These are phyloP conservation scores for Mimosa pudica DNA, from an alignment of 306 rosid species.

Conservation along the genomic window DNA sequence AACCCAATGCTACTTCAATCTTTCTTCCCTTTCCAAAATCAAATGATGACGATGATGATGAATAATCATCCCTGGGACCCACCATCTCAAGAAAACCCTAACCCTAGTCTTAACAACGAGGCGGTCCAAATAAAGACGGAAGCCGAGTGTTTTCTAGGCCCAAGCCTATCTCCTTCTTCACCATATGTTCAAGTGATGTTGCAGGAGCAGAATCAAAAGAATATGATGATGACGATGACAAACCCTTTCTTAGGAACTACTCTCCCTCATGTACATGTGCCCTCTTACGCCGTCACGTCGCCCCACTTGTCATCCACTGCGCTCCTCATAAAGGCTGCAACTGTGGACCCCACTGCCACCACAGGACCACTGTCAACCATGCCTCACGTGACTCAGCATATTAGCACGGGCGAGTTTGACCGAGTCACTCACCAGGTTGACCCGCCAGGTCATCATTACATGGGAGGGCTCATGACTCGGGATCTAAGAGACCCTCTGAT, in stretches of 20 bases:
- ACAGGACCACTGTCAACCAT: constrained; percentile 33
- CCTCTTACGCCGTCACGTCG: constrained; percentile 49
- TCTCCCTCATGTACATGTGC: constrained; percentile 36
- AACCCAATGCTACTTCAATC: constrained; percentile 43
- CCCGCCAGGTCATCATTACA: constrained; percentile 42
- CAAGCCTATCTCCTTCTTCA: constrained; percentile 24
- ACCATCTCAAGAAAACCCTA: constrained; percentile 67
- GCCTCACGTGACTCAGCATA: constrained; percentile 49
- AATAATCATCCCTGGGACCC: constrained; percentile 56
- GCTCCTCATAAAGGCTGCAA: constrained; percentile 88
- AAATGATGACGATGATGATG: constrained; percentile 28
- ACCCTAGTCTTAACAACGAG: constrained; percentile 49
- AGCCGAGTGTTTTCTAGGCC: constrained; percentile 38
- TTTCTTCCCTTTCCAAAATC: constrained; percentile 60
- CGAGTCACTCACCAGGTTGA: constrained; percentile 40
- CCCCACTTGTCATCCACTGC: constrained; percentile 89
- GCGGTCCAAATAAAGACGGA: constrained; percentile 53
- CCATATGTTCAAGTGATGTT: constrained; percentile 31
- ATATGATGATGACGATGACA: constrained; percentile 48
- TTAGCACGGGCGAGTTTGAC: constrained; percentile 47
- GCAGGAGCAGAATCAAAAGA: constrained; percentile 1
- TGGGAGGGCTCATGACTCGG: constrained; percentile 36
- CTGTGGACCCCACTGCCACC: constrained; percentile 52
- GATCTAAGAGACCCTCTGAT: constrained; percentile 52
- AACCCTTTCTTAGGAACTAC: constrained; percentile 44